These are phyloP conservation scores for Rhipidocladum racemiflorum DNA, from an alignment of 176 grass and related monocot genomes.

Conservation along the genomic window DNA sequence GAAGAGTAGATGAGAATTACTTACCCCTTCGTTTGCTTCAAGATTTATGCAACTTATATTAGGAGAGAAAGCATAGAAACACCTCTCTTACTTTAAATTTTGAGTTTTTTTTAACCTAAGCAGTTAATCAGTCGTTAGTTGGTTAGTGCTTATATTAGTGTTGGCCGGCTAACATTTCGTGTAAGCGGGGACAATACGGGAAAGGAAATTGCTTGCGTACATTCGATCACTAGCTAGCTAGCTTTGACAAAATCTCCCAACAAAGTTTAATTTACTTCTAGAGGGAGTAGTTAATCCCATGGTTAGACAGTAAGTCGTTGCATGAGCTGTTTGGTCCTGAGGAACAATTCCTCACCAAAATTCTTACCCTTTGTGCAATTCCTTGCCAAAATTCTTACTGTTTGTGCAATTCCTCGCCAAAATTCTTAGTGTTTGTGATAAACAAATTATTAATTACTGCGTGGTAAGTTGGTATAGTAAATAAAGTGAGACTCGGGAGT, in stretches of 20 bases:
- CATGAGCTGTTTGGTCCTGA: background rate
- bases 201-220: background rate
- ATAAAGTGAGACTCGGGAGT: background rate
- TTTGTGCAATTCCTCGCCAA: too few relatives aligned
- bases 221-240: background rate
- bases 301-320: background rate
- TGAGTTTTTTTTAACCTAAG: background rate
- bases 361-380: background rate
- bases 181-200: background rate
- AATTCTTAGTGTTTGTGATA: background rate
- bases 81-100: background rate
- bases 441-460: background rate
- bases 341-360: background rate
- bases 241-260: slow-evolving; percentile 8
- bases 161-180: background rate
- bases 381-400: background rate
- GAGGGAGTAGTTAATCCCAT: slow-evolving; percentile 7
- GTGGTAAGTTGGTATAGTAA: background rate
- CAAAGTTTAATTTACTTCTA: background rate
- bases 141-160: background rate
- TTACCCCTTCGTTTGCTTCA: too few relatives aligned
- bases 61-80: too few relatives aligned
- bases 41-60: too few relatives aligned
- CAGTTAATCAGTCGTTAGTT: background rate
- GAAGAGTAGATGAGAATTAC: too few relatives aligned